Evolutionary conservation across 495 filamentous ascomycete genomes (phyloP).

Genomic region (Xylaria venustula): DNA sequence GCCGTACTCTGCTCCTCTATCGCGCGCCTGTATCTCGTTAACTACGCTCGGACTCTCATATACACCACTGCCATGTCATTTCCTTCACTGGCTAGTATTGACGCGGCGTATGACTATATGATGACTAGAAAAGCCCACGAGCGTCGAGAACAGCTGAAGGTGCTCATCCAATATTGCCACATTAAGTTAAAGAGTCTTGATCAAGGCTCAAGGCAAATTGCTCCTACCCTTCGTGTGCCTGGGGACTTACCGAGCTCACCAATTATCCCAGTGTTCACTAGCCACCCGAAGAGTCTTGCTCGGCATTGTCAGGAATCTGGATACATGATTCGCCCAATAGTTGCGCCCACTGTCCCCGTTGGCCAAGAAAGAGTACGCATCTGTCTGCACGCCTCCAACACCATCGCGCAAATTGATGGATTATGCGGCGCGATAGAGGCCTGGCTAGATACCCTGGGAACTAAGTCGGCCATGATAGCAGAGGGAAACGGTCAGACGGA

Average conservation of each 20-base stretch:
- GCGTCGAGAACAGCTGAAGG: constrained; percentile 24
- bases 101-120: constrained; percentile 50
- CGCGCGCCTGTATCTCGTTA: constrained; percentile 58
- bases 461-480: not conserved
- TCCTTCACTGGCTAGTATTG: constrained; percentile 51
- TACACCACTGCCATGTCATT: constrained; percentile 61
- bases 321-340: constrained; percentile 54
- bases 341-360: constrained; percentile 54
- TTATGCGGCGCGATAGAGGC: constrained; percentile 40
- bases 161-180: constrained; percentile 30
- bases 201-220: constrained; percentile 3
- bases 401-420: constrained; percentile 39
- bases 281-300: constrained; percentile 48
- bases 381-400: constrained; percentile 56
- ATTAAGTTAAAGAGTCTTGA: constrained; percentile 18
- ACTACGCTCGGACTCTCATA: constrained; percentile 60
- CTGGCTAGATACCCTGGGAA: constrained; percentile 32
- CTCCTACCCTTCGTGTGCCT: constrained; percentile 23
- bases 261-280: constrained; percentile 43
- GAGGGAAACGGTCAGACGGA: not conserved
- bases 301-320: constrained; percentile 48
- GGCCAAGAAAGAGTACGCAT: constrained; percentile 52
- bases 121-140: constrained; percentile 38
- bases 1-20: constrained; percentile 47
- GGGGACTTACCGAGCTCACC: constrained; percentile 30